phyloP scores from a whole-genome alignment of 352 stramenopile species.

The Pythium sp. region DNA sequence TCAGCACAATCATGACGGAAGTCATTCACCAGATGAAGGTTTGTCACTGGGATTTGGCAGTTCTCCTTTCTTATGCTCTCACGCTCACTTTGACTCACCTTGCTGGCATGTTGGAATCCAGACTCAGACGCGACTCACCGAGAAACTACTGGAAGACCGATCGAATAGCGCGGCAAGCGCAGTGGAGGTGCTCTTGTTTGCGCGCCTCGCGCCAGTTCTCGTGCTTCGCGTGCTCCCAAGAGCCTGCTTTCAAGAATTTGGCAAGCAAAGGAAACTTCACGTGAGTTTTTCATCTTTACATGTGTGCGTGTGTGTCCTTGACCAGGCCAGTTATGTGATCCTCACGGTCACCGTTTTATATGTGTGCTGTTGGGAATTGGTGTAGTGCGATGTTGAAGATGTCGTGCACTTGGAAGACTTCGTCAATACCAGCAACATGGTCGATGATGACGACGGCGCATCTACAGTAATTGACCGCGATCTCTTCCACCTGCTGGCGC shows the following conservation, averaged over 20 bases:
- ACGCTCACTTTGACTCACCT: neutral
- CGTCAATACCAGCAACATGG: conserved; percentile 9
- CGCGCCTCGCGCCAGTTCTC: conserved; percentile 51
- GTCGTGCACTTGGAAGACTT: conserved; percentile 31
- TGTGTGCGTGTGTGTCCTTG: neutral
- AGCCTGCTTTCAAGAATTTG: conserved; percentile 7
- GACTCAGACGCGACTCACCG: conserved; percentile 38
- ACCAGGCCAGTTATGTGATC: too few species aligned
- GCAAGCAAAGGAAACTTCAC: conserved; percentile 4
- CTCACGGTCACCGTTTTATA: conserved; percentile 6
- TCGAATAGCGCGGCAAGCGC: conserved; percentile 7
- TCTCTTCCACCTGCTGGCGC: conserved; percentile 38
- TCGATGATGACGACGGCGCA: neutral
- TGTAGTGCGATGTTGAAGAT: conserved; percentile 27
- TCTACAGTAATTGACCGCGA: neutral
- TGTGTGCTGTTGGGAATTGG: neutral
- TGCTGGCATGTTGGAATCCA: conserved; percentile 15
- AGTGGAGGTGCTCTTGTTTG: conserved; percentile 59
- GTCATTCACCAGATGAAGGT: conserved; percentile 41
- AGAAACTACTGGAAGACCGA: conserved; percentile 44
- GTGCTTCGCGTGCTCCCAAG: conserved; percentile 61
- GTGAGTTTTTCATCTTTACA: conserved; percentile 19
- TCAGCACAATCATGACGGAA: conserved; percentile 19
- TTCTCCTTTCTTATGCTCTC: neutral
- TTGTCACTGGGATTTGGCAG: neutral